These are phyloP conservation scores for Mycena amicta DNA, from an alignment of 768 basidiomycete species.

Conservation along the genomic window DNA sequence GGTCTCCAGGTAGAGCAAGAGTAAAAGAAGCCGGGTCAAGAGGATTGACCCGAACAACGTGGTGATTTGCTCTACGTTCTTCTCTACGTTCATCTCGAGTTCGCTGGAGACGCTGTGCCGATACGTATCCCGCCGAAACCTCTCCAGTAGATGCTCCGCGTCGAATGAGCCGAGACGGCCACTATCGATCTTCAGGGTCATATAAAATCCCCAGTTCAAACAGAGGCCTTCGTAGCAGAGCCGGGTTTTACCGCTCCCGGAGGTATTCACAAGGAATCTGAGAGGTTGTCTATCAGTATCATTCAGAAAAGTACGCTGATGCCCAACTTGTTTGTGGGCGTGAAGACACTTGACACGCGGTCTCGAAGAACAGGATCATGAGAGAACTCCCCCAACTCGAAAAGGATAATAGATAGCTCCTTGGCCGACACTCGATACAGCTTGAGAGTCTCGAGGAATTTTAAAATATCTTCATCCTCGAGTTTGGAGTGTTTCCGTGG, in stretches of 20 bases:
- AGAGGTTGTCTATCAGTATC: no score
- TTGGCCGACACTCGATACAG: no score
- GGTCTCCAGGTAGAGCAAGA: not conserved
- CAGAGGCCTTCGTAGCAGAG: constrained; percentile 9
- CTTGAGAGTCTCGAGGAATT: no score
- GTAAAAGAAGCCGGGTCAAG: not conserved
- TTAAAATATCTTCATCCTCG: no score
- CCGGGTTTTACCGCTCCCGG: not conserved
- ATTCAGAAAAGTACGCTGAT: no score
- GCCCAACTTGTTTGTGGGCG: no score
- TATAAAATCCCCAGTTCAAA: constrained; percentile 5
- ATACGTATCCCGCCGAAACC: not conserved
- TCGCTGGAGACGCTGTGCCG: not conserved
- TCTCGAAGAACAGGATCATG: no score
- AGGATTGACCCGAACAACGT: not conserved
- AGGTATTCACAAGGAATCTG: not conserved
- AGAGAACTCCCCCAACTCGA: no score
- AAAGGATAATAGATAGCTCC: no score
- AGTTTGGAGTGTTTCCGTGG: no score
- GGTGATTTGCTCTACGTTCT: not conserved
- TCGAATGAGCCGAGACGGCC: not conserved
- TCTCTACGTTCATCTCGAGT: not conserved
- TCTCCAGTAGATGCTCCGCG: not conserved
- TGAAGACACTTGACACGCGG: no score
- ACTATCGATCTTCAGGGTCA: not conserved